Base-by-base conservation (phyloP, 78 protist genomes). In the Trichosphaerium sp. region DNA sequence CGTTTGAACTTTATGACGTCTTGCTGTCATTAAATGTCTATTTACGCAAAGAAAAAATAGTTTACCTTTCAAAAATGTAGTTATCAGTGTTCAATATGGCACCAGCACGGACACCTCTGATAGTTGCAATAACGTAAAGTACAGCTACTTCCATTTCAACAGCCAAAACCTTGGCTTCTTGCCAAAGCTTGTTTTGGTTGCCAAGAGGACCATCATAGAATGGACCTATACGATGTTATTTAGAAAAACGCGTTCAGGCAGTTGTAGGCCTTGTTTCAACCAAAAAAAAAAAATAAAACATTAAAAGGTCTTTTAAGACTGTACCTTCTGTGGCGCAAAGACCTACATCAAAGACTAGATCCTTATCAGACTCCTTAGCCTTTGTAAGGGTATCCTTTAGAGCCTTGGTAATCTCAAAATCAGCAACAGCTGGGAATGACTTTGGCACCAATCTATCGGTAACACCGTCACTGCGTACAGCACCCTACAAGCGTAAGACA, bases 161-260 rank as follows among this genome's bases (percentile, higher is more conserved):
- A 14, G 80, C 80, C 21, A 74, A 64, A 7, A 74, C 80, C 38
- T 55, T 48, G 48, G 71, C 58, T 26, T 74, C 29, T n/a, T 73
- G 75, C 80, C 80, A 74, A 10, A 74, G 38, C 49, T 74, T 74
- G 31, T 74, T 74, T 61, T 74, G 80, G 32, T 74, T 74, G 26
- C 80, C 80, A 3, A 74, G 48, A 49, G 80, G 80, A 41, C 80
- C 80, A 54, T 74, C 80, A 42, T 67, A 74, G 39, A 74, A 74
- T 68, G 65, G 80, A 32, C 80, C 80, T 12, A 74, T n/a, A n/a
- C n/a, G n/a, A n/a, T n/a, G n/a, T n/a, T n/a, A n/a, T n/a, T n/a
- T n/a, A n/a, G n/a, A n/a, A n/a, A n/a, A n/a, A n/a, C n/a, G n/a
- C n/a, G n/a, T n/a, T n/a, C n/a, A n/a, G n/a, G n/a, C n/a, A n/a